Evolutionary conservation across 2,329 filamentous ascomycete species (phyloP), one percentile per base, ranked within the genome.

Genomic region (Lasiodiplodia sp.): DNA sequence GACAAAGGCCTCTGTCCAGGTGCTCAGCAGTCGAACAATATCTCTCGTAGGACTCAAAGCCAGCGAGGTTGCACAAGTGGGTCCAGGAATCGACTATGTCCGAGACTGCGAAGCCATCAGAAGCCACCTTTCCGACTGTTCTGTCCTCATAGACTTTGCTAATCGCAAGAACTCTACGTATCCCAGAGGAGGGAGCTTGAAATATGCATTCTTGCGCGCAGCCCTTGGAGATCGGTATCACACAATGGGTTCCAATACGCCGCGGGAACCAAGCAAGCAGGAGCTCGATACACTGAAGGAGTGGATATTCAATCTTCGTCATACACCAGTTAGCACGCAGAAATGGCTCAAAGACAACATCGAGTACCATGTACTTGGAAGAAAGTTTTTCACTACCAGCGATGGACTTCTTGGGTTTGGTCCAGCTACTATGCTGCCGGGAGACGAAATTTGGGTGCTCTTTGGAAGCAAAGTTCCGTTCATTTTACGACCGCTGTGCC

Each of bases 381-480:
- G 51, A n/a, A 52, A 11, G 21, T 37, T 65, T 5, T 65, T 65
- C 31, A 38, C n/a, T 4, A 65, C 62, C 4, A 23, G 18, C 14
- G 14, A 6, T 4, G 49, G 49, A 3, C 23, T 25, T 6, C 18
- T 65, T 10, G 62, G 62, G 16, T 51, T 65, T n/a, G 62, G 62
- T 14, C 62, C 62, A 12, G n/a, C 47, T 4, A 38, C 34, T 2
- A 53, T 65, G 49, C 4, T 10, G 4, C 47, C 28, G 10, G 47
- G 62, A 2, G 62, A 65, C 18, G 62, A 65, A n/a, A 40, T 63
- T 2, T 63, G 58, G 44, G 14, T 51, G 8, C 40, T 51, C 14
- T 51, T 49, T 18, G 58, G 58, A 2, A 31, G 58, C 40, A 51
- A 23, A n/a, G 58, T 63, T 3, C 58, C 58, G 23, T 63, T 63